Evolutionary conservation across 2,329 filamentous ascomycete genomes (phyloP), one percentile per base, ranked within the genome.

Genomic region (Paramyrothecium sp.): DNA sequence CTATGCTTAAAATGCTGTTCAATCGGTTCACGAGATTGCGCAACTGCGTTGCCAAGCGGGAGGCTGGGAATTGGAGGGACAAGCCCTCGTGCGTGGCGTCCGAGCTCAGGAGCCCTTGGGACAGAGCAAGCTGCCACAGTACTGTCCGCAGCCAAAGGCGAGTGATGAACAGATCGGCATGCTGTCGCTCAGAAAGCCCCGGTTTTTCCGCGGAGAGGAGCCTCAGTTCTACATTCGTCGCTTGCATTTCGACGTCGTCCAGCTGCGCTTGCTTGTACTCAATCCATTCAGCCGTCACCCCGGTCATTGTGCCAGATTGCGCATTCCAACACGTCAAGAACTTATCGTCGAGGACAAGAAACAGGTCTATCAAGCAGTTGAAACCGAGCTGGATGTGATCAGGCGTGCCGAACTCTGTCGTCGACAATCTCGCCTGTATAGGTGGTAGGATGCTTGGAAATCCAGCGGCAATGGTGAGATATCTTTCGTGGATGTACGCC

Each of bases 401-500:
- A 1, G 73, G 72, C 16, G 76, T 73, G 21, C 61, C 66, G 2
- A 62, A 54, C 58, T 77, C 75, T 10, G 63, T 41, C 2, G 64
- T 47, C 1, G 72, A 72, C 19, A 71, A 61, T 3, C 70, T 69
- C 1, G 66, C 65, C n/a, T 60, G 56, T 8, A 77, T 68, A 1
- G 73, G 69, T 10, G 63, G 62, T 58, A 77, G 64, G 17, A 70
- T 65, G 23, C 71, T 71, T 2, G 74, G 72, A 5, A 77, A 77
- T 47, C 81, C 81, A 46, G 81, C 76, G 3, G 79, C 71, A 26
- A 85, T 78, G 38, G 78, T 78, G 17, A 81, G 64, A 63, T 84
- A 85, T n/a, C 83, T 77, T 63, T 85, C 82, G 58, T 84, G 81
- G 33, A 85, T 81, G 61, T 80, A 84, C 12, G 76, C 76, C 60